A percentile compares a stretch with the other conserved stretches of the same genome.
phyloP scores from a whole-genome alignment of 345 rosid species.

The Syzygium jambos region DNA sequence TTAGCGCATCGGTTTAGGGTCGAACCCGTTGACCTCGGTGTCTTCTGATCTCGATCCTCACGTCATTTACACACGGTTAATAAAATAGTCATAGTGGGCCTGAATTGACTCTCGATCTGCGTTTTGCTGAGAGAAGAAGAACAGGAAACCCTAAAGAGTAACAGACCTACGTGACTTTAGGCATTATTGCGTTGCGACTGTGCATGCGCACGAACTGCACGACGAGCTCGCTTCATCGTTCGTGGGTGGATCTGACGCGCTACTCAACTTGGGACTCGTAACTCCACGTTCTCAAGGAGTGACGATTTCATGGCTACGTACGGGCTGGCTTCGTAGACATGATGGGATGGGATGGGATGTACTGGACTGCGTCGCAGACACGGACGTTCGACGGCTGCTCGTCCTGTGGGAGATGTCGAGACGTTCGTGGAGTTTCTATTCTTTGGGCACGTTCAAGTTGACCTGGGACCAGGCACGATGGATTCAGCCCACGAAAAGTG shows the following conservation, averaged over 20 bases:
- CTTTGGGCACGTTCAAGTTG: not conserved
- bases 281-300: not conserved
- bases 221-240: not conserved
- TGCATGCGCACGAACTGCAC: not conserved
- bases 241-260: not conserved
- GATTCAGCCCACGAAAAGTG: not conserved
- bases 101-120: not conserved
- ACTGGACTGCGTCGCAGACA: not conserved
- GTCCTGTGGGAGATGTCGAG: fast-evolving
- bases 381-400: not conserved
- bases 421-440: not conserved
- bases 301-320: not conserved
- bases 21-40: not conserved
- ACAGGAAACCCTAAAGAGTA: not conserved
- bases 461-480: not conserved
- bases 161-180: not conserved
- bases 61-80: not conserved
- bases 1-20: not conserved
- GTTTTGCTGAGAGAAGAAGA: not conserved
- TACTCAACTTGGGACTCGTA: not conserved
- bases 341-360: too few relatives aligned
- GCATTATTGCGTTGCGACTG: not conserved
- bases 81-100: not conserved
- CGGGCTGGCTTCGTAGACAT: not conserved
- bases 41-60: not conserved